phyloP scores from a whole-genome alignment of 2,329 filamentous ascomycete genomes.

The Xylaria sp. region DNA sequence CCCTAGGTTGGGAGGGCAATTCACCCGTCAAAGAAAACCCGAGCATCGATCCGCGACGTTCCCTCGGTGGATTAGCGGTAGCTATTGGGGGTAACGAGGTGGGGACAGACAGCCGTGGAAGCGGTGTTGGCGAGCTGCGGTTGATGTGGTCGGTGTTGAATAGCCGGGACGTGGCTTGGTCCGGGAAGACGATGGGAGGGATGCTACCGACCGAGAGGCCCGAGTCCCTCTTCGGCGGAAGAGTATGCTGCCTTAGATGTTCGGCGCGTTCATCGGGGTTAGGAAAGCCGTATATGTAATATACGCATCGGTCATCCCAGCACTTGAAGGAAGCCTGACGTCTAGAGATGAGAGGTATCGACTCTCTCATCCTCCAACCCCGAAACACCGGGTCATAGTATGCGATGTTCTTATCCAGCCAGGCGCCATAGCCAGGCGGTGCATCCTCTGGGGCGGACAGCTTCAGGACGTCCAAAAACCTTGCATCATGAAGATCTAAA shows the following conservation, averaged over 20 bases:
- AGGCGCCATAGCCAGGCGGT: constrained; percentile 52
- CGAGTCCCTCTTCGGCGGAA: constrained; percentile 48
- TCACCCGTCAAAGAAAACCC: constrained; percentile 47
- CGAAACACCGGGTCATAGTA: constrained; percentile 52
- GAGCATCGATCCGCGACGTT: constrained; percentile 45
- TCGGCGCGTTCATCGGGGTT: constrained; percentile 54
- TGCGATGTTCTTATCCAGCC: constrained; percentile 56
- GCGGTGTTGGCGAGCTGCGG: constrained; percentile 44
- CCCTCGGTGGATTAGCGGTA: constrained; percentile 39
- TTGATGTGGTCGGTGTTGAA: constrained; percentile 40
- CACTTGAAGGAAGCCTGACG: constrained; percentile 54
- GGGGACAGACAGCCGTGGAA: constrained; percentile 43
- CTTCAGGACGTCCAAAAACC: constrained; percentile 44
- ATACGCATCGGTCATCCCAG: constrained; percentile 56
- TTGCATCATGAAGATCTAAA: constrained; percentile 46
- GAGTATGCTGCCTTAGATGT: constrained; percentile 52
- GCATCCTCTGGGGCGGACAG: constrained; percentile 43
- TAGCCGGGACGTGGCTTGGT: constrained; percentile 36
- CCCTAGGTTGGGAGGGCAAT: constrained; percentile 41
- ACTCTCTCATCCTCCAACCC: constrained; percentile 43
- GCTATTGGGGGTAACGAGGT: constrained; percentile 41
- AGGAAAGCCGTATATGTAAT: constrained; percentile 62
- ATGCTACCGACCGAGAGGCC: constrained; percentile 46
- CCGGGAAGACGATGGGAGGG: constrained; percentile 41
- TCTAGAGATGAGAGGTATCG: constrained; percentile 40